These are phyloP conservation scores for Peronosclerospora sorghi DNA, from an alignment of 352 stramenopile species.

Conservation along the genomic window DNA sequence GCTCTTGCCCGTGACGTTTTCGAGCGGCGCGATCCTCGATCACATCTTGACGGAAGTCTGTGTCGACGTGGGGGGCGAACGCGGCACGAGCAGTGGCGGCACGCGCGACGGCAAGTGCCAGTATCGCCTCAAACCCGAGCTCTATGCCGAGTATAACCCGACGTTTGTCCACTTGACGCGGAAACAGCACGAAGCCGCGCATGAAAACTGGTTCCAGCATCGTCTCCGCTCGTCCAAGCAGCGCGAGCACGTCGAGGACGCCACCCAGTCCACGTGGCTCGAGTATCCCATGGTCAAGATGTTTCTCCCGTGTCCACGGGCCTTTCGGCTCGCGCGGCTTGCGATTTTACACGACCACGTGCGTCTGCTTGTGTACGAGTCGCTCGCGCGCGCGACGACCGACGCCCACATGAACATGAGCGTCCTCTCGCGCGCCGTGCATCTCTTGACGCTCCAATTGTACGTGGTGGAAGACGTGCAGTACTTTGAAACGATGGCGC, in stretches of 20 bases:
- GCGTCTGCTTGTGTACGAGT: slow-evolving; percentile 56
- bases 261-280: slow-evolving; percentile 68
- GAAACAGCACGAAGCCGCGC: slow-evolving; percentile 80
- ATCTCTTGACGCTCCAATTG: slow-evolving; percentile 73
- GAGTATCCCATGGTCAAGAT: slow-evolving; percentile 79
- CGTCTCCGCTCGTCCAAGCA: slow-evolving; percentile 58
- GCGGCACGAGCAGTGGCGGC: slow-evolving; percentile 18
- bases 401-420: slow-evolving; percentile 54
- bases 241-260: slow-evolving; percentile 42
- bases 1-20: slow-evolving; percentile 61
- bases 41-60: slow-evolving; percentile 75
- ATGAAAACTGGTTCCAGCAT: slow-evolving; percentile 82
- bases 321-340: slow-evolving; percentile 43
- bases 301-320: slow-evolving; percentile 53
- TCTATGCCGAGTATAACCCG: slow-evolving; percentile 77
- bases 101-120: slow-evolving; percentile 47
- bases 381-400: slow-evolving; percentile 46
- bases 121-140: slow-evolving; percentile 72
- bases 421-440: slow-evolving; percentile 53
- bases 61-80: slow-evolving; percentile 16
- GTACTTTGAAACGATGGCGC: slow-evolving; percentile 44
- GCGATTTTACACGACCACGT: slow-evolving; percentile 52
- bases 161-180: slow-evolving; percentile 80
- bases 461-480: slow-evolving; percentile 73
- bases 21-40: slow-evolving; percentile 49